phyloP scores from a whole-genome alignment of 176 grass and related monocot genomes.

The Metroxylon sagu region DNA sequence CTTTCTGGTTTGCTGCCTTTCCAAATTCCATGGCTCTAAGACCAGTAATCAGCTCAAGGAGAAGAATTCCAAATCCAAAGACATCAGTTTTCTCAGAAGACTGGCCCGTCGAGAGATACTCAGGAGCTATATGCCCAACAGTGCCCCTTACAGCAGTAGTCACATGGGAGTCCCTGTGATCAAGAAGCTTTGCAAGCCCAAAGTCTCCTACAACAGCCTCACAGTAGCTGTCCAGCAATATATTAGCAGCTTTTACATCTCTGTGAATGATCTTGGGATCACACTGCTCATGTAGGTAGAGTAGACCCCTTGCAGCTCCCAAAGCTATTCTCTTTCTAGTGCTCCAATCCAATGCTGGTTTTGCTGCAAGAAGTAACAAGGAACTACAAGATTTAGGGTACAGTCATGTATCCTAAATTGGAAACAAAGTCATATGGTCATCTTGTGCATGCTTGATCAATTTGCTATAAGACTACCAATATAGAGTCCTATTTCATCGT shows the following conservation, averaged over 20 bases:
- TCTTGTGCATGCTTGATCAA: too few relatives aligned
- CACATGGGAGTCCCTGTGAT: conserved; percentile 75
- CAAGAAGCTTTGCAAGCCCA: conserved; percentile 76
- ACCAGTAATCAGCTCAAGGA: conserved; percentile 73
- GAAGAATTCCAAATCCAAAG: conserved; percentile 74
- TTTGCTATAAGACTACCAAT: too few relatives aligned
- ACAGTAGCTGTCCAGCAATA: conserved; percentile 59
- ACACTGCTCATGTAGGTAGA: conserved; percentile 85
- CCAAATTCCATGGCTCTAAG: conserved; percentile 72
- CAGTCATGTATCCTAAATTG: too few relatives aligned
- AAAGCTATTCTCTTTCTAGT: conserved; percentile 74
- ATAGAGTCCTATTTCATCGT: too few relatives aligned
- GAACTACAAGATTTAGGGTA: too few relatives aligned
- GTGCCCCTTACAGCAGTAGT: conserved; percentile 78
- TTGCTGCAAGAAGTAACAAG: conserved; percentile 6
- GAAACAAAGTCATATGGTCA: too few relatives aligned
- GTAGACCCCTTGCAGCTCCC: conserved; percentile 63
- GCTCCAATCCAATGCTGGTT: conserved; percentile 69
- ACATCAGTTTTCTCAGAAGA: conserved; percentile 91
- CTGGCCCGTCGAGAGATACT: conserved; percentile 82
- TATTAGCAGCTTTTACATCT: conserved; percentile 82
- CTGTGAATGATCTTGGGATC: conserved; percentile 90
- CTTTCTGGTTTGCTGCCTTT: conserved; percentile 77
- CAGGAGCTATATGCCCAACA: conserved; percentile 76
- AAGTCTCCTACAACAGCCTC: conserved; percentile 81